Conservation (phyloP, 2,329 filamentous ascomycete species). For the Metarhizium brunneum region DNA sequence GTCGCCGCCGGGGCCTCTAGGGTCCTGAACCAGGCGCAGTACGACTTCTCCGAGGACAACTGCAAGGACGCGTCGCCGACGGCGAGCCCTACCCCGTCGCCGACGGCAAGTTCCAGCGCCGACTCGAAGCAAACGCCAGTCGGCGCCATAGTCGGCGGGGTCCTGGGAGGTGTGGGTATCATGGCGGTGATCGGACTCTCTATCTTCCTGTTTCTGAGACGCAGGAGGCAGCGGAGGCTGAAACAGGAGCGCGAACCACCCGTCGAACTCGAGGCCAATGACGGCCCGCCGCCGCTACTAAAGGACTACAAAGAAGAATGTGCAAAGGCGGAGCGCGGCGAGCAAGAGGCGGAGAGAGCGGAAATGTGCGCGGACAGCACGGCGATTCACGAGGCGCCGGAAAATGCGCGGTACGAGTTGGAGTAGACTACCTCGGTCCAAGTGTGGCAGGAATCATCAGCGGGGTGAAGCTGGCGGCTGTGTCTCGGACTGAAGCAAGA, state of each 20-base stretch:
- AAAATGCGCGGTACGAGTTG: background rate
- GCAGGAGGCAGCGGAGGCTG: background rate
- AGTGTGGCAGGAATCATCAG: background rate
- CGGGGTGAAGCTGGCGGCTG: too few species aligned
- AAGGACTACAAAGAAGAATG: background rate
- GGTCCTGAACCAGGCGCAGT: background rate
- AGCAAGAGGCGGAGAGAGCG: background rate
- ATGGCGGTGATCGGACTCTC: background rate
- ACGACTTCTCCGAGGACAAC: background rate
- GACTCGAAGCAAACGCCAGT: background rate
- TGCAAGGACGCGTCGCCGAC: background rate
- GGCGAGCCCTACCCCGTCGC: background rate
- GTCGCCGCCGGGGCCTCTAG: background rate
- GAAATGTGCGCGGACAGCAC: background rate
- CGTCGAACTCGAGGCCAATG: background rate
- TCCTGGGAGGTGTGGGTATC: background rate
- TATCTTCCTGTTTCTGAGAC: background rate
- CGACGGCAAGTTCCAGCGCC: background rate
- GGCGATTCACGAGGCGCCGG: background rate
- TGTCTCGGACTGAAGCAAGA: too few species aligned
- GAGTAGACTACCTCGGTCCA: background rate
- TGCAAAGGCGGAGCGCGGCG: background rate
- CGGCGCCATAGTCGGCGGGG: background rate
- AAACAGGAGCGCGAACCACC: background rate
- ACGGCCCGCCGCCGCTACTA: background rate